A percentile compares a stretch with the other conserved stretches of the same genome.
phyloP scores from a whole-genome alignment of 495 filamentous ascomycete genomes.

The Tricharina praecox region DNA sequence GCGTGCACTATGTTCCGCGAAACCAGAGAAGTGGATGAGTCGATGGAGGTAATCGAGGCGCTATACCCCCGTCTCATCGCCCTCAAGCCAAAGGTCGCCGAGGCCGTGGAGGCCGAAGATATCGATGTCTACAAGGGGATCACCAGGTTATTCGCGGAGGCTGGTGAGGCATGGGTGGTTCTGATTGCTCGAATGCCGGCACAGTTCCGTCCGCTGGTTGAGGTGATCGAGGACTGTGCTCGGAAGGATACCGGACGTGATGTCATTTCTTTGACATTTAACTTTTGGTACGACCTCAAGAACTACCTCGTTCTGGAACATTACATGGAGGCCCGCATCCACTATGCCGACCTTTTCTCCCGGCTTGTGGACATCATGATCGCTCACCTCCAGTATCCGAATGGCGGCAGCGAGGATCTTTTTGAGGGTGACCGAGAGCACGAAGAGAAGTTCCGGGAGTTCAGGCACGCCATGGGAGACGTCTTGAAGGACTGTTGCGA shows the following conservation, averaged over 20 bases:
- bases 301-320: slow-evolving; percentile 80
- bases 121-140: slow-evolving; percentile 73
- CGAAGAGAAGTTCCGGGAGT: slow-evolving; percentile 94
- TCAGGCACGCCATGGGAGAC: slow-evolving; percentile 92
- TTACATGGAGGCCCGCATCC: slow-evolving; percentile 62
- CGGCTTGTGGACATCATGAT: slow-evolving; percentile 87
- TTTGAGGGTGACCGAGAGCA: slow-evolving; percentile 92
- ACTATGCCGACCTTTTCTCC: slow-evolving; percentile 62
- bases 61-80: slow-evolving; percentile 73
- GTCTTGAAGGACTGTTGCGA: slow-evolving; percentile 95
- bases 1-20: slow-evolving; percentile 80
- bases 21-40: slow-evolving; percentile 84
- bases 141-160: slow-evolving; percentile 78
- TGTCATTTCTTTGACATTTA: slow-evolving; percentile 77
- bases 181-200: slow-evolving; percentile 66
- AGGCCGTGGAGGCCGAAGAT: slow-evolving; percentile 64
- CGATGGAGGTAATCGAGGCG: slow-evolving; percentile 56
- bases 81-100: slow-evolving; percentile 59
- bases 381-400: slow-evolving; percentile 74
- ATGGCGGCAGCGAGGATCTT: slow-evolving; percentile 60
- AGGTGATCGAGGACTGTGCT: slow-evolving; percentile 77
- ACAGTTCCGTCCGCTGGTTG: slow-evolving; percentile 73
- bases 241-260: slow-evolving; percentile 74
- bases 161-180: slow-evolving; percentile 85
- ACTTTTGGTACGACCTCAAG: slow-evolving; percentile 98